Evolutionary conservation across 1,284 basidiomycete species (phyloP).

Genomic region (Ganoderma multipileum): DNA sequence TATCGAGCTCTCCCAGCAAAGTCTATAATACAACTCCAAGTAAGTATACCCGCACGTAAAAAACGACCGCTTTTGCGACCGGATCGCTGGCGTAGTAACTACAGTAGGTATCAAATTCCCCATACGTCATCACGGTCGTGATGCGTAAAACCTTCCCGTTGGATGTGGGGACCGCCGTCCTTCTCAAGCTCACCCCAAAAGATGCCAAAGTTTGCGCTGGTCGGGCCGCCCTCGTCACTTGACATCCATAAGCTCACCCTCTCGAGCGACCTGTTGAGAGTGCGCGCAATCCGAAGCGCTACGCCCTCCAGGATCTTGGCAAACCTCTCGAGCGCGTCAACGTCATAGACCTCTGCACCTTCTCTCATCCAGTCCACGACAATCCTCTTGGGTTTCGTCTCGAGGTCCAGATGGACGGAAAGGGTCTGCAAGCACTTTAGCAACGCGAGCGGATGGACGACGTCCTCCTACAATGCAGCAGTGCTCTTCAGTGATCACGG

Average conservation of each 20-base stretch:
- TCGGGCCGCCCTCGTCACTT: not conserved
- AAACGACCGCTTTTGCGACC: no score
- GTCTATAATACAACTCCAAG: no score
- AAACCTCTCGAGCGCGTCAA: not conserved
- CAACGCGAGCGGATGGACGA: not conserved
- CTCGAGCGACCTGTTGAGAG: not conserved
- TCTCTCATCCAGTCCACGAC: not conserved
- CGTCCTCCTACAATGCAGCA: not conserved
- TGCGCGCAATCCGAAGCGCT: not conserved
- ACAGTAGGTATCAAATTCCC: not conserved
- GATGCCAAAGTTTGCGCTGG: not conserved
- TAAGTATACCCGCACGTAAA: no score
- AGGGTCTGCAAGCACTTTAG: not conserved
- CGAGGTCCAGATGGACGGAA: not conserved
- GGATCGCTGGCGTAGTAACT: no score
- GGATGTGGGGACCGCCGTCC: not conserved
- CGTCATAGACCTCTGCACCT: not conserved
- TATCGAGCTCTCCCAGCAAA: no score
- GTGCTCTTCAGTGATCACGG: not conserved
- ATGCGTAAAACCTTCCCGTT: not conserved
- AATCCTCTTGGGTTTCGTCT: not conserved
- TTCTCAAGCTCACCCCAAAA: not conserved
- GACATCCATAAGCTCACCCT: not conserved
- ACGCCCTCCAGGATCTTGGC: not conserved
- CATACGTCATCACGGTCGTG: not conserved